Base-by-base conservation (phyloP, 2,329 filamentous ascomycete genomes). In the Penicillium sp. region DNA sequence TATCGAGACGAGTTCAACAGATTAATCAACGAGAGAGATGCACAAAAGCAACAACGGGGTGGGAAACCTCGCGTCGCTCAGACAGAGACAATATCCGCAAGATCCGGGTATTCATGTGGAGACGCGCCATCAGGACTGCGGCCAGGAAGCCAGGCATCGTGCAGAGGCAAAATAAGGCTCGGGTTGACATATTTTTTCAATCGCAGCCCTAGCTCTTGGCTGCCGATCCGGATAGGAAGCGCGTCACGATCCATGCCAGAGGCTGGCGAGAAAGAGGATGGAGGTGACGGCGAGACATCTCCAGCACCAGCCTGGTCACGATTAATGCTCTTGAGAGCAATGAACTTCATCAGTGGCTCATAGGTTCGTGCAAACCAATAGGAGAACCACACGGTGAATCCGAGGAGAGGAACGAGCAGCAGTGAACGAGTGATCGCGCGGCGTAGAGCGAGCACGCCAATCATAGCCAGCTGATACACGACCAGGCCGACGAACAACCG, bases 391-490 rank as follows among this genome's bases (percentile, higher is more conserved):
- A 96, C 80, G 0, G 94, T 97, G 35, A 87, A 86, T 10, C 88
- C 80, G 4, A 96, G 80, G 3, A 99, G 82, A 4, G 95, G 96
- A 0, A 90, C 75, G 20, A 97, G 83, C 34, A 93, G 80, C 12
- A 87, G 78, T 0, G 92, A 90, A 49, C 90, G 84, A 20, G 88
- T 86, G 67, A 92, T 90, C 0, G 91, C 92, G 52, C 84, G 80
- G 57, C 88, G 84, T 31, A 95, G 79, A 2, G 91, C 91, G 58
- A 99, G 84, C 63, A 94, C 88, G 3, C 94, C 94, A 22, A 91
- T 89, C 84, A 96, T 95, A 49, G 95, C 92, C 22, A 96, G 78
- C 75, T 99, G 92, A 71, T 97, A 97, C 43, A 98, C 86, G 2
- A 96, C 79, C 10, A 97, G 79, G 1, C 95, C 95, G 25, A 97